These are phyloP conservation scores for Botrytis paeoniae DNA, from an alignment of 2,329 filamentous ascomycete genomes.

Conservation along the genomic window DNA sequence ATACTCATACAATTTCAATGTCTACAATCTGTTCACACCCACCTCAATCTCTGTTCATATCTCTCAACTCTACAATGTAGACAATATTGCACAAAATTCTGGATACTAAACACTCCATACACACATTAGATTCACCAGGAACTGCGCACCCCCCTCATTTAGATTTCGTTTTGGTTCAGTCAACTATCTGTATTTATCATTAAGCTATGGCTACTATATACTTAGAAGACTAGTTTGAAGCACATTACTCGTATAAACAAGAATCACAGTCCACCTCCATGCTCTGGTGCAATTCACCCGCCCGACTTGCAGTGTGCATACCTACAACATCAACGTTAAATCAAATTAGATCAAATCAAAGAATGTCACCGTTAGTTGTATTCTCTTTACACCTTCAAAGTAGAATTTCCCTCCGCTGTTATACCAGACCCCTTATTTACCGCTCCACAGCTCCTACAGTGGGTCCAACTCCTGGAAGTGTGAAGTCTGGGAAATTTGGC, in stretches of 20 bases:
- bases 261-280: background rate
- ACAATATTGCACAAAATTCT: background rate
- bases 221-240: background rate
- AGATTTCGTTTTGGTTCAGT: background rate
- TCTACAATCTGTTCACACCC: no score
- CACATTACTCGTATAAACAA: background rate
- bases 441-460: background rate
- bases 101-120: background rate
- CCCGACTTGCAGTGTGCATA: background rate
- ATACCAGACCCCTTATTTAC: background rate
- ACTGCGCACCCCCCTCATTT: no score
- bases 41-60: no score
- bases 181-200: background rate
- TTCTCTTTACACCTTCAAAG: background rate
- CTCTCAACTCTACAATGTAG: no score
- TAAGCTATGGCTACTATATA: background rate
- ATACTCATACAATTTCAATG: background rate
- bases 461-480: conserved; percentile 7
- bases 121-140: background rate
- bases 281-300: background rate
- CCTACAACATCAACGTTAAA: background rate
- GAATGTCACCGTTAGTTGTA: no score
- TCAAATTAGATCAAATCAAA: background rate
- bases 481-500: conserved; percentile 49
- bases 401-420: background rate